Conservation (phyloP, 1,284 basidiomycete genomes). For the Ustilago lituana region DNA sequence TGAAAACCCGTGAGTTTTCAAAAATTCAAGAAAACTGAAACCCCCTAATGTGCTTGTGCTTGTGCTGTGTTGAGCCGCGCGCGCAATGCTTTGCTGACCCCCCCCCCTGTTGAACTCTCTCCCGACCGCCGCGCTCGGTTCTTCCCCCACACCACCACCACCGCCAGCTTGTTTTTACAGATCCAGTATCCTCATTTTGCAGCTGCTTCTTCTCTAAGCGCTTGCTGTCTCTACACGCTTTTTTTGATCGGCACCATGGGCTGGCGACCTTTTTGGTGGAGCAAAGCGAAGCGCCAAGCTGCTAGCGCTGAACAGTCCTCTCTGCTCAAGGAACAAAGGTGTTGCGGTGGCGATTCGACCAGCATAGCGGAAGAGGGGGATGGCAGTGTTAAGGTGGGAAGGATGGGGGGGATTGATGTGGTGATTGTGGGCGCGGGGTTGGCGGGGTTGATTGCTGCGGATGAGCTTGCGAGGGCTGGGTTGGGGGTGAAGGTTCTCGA, state of each 20-base stretch:
- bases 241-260: constrained; percentile 14
- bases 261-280: constrained; percentile 23
- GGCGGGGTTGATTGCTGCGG: constrained; percentile 69
- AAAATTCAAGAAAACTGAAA: too few relatives aligned
- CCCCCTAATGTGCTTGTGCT: too few relatives aligned
- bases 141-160: too few relatives aligned
- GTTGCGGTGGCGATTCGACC: constrained; percentile 11
- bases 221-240: too few relatives aligned
- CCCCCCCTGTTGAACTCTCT: too few relatives aligned
- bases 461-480: constrained; percentile 67
- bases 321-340: background rate
- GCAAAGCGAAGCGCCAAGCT: constrained; percentile 3
- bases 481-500: constrained; percentile 69
- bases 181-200: too few relatives aligned
- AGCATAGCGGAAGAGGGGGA: constrained; percentile 4
- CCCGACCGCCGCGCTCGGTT: too few relatives aligned
- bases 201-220: too few relatives aligned
- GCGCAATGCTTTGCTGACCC: too few relatives aligned
- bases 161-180: too few relatives aligned
- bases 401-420: constrained; percentile 58
- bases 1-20: too few relatives aligned
- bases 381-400: constrained; percentile 16
- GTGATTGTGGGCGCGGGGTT: constrained; percentile 70
- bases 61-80: too few relatives aligned
- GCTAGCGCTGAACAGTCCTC: background rate